phyloP scores from a whole-genome alignment of 768 basidiomycete species.

The Collybia sordida region DNA sequence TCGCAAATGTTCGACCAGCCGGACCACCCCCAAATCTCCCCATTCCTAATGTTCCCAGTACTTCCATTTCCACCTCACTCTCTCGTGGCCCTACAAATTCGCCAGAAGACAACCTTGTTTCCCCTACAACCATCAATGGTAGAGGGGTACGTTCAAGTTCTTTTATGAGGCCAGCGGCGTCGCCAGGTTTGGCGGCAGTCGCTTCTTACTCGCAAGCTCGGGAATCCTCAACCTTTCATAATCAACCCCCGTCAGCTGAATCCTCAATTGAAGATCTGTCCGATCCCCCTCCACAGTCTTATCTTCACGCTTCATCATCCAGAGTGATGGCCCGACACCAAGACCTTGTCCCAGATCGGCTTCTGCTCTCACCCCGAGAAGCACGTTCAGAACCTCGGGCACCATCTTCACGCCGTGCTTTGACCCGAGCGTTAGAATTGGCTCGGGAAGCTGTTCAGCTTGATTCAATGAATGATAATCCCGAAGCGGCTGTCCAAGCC shows the following conservation, averaged over 20 bases:
- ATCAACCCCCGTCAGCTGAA: constrained; percentile 18
- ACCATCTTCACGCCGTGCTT: constrained; percentile 81
- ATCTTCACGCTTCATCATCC: constrained; percentile 40
- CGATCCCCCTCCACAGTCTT: constrained; percentile 57
- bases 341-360: constrained; percentile 42
- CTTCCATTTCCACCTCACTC: constrained; percentile 19
- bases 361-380: constrained; percentile 40
- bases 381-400: constrained; percentile 52
- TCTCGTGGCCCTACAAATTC: constrained; percentile 20
- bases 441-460: constrained; percentile 89
- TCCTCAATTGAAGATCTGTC: constrained; percentile 50
- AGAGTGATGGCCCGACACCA: constrained; percentile 27
- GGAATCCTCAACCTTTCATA: constrained; percentile 27
- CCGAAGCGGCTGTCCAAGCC: constrained; percentile 84
- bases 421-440: constrained; percentile 83
- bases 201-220: constrained; percentile 61
- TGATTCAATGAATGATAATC: constrained; percentile 86
- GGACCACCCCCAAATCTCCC: constrained; percentile 74
- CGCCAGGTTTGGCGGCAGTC: constrained; percentile 56
- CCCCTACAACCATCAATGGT: constrained; percentile 20
- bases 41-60: constrained; percentile 62
- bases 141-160: constrained; percentile 33
- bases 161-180: constrained; percentile 34
- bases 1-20: constrained; percentile 60
- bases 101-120: constrained; percentile 12